phyloP scores from a whole-genome alignment of 768 basidiomycete genomes.

The Suillus alpinus region DNA sequence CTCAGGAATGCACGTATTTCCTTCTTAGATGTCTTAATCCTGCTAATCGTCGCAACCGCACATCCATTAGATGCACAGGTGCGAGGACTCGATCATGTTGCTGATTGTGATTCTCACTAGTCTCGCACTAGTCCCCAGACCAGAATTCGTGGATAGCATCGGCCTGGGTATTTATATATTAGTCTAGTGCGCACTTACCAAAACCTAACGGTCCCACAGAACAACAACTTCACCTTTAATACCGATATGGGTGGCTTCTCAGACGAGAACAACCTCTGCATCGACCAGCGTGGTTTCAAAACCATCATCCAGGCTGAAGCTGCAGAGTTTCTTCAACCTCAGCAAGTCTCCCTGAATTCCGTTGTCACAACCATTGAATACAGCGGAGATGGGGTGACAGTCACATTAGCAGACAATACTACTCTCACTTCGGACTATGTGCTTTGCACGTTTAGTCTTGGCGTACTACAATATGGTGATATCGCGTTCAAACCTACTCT shows the following conservation, averaged over 20 bases:
- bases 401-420: conserved; percentile 44
- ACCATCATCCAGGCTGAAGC: conserved; percentile 57
- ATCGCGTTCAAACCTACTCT: conserved; percentile 53
- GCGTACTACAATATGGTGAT: conserved; percentile 65
- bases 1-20: conserved; percentile 27
- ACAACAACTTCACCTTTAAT: conserved; percentile 60
- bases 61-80: conserved; percentile 26
- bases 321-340: conserved; percentile 44
- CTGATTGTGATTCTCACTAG: conserved; percentile 20
- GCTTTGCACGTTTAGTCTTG: conserved; percentile 66
- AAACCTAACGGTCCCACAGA: conserved; percentile 33
- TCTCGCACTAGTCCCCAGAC: conserved; percentile 57
- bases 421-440: conserved; percentile 53
- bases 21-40: neutral
- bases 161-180: conserved; percentile 46
- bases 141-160: conserved; percentile 64
- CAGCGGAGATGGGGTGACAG: conserved; percentile 41
- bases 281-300: conserved; percentile 65
- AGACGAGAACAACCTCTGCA: conserved; percentile 46
- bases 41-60: conserved; percentile 2
- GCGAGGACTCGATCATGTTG: neutral
- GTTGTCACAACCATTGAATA: conserved; percentile 49
- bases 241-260: conserved; percentile 57
- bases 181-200: neutral
- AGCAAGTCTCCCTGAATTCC: conserved; percentile 48